Base-by-base conservation (phyloP, 2,329 filamentous ascomycete genomes). In the Pseudogymnoascus sp. region DNA sequence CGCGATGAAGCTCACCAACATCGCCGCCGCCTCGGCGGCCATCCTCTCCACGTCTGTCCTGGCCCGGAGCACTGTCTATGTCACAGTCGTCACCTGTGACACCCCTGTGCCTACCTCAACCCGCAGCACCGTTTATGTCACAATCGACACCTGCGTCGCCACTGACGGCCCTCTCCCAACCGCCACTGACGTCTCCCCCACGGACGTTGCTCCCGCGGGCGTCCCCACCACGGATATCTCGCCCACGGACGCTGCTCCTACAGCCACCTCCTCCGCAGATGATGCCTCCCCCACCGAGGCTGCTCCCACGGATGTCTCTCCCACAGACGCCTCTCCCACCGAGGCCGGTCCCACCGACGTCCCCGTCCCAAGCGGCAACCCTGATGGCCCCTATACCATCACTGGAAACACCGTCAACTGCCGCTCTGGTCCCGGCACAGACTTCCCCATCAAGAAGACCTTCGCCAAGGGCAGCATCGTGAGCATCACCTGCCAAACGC, bases 351-450 rank as follows among this genome's bases (percentile, higher is more conserved):
- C 46, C 46, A 56, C 46, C 46, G 46, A 34, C 5, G 46, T 56
- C 25, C 46, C 46, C 9, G 28, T 34, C n/a, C 46, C 46, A 34
- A 34, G 7, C n/a, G 46, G 18, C 25, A 56, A 28, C 28, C 28
- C 46, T 56, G 46, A 28, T 3, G 23, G 23, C 4, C 64, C 42
- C 5, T 69, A 69, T 46, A 63, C 67, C 34, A 69, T 69, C 63
- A 65, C 49, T 1, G 68, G 64, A 0, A 56, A 64, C 25, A 59
- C 16, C 3, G 68, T 70, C 12, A 65, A 69, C 64, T 71, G 69
- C 61, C 69, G 69, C 46, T 64, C 67, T 2, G 68, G 69, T 3
- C 69, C 69, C 12, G 65, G 65, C 21, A 70, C 68, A 9, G 63
- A 28, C 56, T 36, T 68, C 42, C 7, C 43, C 9, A 53, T 69